phyloP scores from a whole-genome alignment of 768 basidiomycete species.

The Hericium alpestre region DNA sequence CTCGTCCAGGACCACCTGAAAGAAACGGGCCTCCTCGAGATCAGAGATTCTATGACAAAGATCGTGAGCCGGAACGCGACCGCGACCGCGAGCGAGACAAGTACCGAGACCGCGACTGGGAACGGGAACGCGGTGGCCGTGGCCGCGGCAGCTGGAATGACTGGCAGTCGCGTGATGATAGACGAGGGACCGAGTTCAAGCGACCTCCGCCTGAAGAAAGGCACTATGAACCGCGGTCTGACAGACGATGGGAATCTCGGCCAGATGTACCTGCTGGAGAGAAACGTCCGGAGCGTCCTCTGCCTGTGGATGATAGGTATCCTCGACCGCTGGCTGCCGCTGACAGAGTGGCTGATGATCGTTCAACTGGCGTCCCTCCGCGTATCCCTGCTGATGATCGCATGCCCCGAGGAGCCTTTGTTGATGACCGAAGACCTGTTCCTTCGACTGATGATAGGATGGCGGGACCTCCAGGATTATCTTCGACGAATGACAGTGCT shows the following conservation, averaged over 20 bases:
- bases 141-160: slow-evolving; percentile 21
- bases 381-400: not conserved
- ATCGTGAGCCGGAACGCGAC: slow-evolving; percentile 24
- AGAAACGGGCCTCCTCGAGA: slow-evolving; percentile 18
- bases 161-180: slow-evolving; percentile 27
- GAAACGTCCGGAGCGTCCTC: slow-evolving; percentile 7
- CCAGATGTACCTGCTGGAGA: slow-evolving; percentile 5
- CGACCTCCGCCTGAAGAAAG: slow-evolving; percentile 36
- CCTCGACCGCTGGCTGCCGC: not conserved
- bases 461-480: slow-evolving; percentile 5
- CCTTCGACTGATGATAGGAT: slow-evolving; percentile 2
- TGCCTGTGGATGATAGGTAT: slow-evolving; percentile 12
- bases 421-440: slow-evolving; percentile 14
- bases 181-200: slow-evolving; percentile 30
- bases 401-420: not conserved
- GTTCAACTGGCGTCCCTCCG: not conserved
- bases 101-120: slow-evolving; percentile 15
- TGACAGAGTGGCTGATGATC: slow-evolving; percentile 7
- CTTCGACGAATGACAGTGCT: slow-evolving; percentile 4
- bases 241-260: slow-evolving; percentile 8
- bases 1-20: slow-evolving; percentile 17
- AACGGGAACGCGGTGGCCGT: slow-evolving; percentile 13
- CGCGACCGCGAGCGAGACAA: slow-evolving; percentile 20
- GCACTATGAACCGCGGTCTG: slow-evolving; percentile 30
- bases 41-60: slow-evolving; percentile 22